Percentiles rank a stretch among this genome's conserved stretches.
Conservation (phyloP, 352 stramenopile species). For the Phytophthora ohioensis region DNA sequence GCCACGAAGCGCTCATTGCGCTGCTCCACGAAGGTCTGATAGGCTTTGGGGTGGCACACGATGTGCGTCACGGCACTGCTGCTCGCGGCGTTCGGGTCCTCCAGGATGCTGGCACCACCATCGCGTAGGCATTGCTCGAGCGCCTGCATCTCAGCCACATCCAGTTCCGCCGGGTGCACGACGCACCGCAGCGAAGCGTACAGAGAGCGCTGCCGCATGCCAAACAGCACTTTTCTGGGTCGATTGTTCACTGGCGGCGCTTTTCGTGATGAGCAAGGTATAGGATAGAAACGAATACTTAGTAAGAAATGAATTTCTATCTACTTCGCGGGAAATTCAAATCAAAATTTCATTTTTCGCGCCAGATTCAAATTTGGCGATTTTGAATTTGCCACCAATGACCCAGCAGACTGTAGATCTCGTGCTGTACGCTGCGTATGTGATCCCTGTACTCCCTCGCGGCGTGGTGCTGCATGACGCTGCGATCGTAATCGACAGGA, state of each 20-base stretch:
- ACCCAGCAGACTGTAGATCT: constrained; percentile 71
- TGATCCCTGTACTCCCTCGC: constrained; percentile 84
- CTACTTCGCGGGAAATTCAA: constrained; percentile 8
- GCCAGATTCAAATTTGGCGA: constrained; percentile 8
- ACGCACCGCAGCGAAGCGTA: constrained; percentile 61
- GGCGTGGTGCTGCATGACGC: constrained; percentile 79
- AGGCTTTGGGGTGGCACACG: constrained; percentile 70
- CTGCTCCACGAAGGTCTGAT: constrained; percentile 52
- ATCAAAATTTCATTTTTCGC: constrained; percentile 5
- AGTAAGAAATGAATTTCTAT: neutral
- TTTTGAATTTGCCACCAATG: neutral
- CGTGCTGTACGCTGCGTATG: constrained; percentile 75
- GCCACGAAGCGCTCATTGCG: constrained; percentile 77
- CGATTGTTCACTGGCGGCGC: constrained; percentile 10
- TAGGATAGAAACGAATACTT: constrained; percentile 1
- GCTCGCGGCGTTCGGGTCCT: constrained; percentile 30
- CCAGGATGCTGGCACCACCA: constrained; percentile 59
- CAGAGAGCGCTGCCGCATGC: constrained; percentile 57
- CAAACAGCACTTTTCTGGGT: neutral
- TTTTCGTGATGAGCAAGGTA: neutral
- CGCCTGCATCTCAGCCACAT: constrained; percentile 43
- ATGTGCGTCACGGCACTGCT: constrained; percentile 64
- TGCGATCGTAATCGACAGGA: constrained; percentile 70
- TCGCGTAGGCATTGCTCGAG: constrained; percentile 74
- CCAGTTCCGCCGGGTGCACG: constrained; percentile 62